Evolutionary conservation across 768 basidiomycete species (phyloP), one percentile per base, ranked within the genome.

Genomic region (Lactarius sp.): DNA sequence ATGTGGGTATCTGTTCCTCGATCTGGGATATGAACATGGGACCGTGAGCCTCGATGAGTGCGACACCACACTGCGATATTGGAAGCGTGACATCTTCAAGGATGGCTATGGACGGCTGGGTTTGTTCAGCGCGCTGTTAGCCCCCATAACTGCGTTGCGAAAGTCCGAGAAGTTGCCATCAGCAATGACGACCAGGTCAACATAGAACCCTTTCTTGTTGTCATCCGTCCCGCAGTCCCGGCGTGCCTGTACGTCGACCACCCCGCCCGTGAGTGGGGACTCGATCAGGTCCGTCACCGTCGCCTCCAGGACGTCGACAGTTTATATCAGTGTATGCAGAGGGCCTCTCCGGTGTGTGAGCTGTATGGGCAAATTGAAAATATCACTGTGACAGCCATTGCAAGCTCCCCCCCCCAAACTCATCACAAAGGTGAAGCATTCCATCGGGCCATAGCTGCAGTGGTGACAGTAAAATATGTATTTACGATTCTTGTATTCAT

Each of bases 111-210:
- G 22, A 27, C 85, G 5, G 76, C 72, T 27, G 1, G 86, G 78
- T 70, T 84, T 85, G 52, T 57, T 52, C 33, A 76, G 75, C 18
- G 78, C 72, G 46, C 72, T 49, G 20, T 27, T 27, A 27, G 12
- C 13, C 10, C 69, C 34, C 59, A 87, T 81, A n/a, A 93, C 84
- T 1, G 77, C 64, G 13, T 75, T 79, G 55, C 96, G 81, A 79
- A 99, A 95, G 71, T 95, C 97, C 4, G 92, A 95, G 76, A 92
- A 92, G 74, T 93, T 96, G 0, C 96, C 96, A 72, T 99, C 96
- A 4, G 95, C 94, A 62, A 98, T 77, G 71, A 98, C 77, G 51
- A 93, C 90, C 56, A 99, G 74, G 67, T 88, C 85, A 0, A 90
- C 94, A 62, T 78, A 80, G 70, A 86, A 86, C 0, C 80, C 71